Evolutionary conservation across 1,139 yeast genomes (phyloP), one percentile per base, ranked within the genome.

Genomic region (Hansenula lynferdii): DNA sequence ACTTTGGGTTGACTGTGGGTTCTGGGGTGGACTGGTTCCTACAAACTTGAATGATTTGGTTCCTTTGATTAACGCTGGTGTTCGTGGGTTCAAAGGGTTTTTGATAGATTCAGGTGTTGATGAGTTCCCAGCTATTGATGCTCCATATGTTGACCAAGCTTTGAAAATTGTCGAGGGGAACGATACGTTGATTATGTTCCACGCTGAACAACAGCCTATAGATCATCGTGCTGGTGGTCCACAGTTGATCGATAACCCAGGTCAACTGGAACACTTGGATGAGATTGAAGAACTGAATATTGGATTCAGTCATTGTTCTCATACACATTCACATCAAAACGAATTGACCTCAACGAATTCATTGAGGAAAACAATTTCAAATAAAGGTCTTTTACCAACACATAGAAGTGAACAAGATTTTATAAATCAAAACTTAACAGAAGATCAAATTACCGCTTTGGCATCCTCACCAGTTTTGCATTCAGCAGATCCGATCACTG

Each of bases 1-100:
- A 59, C 75, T 90, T 43, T 89, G 95, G 95, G 94, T 85, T 27
- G 96, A 90, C 56, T 89, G 85, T 11, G 97, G 89, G 0, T 89
- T 90, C 60, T 90, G 97, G 97, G 97, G 97, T 39, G 97, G 97
- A 0, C 65, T 89, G 47, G 75, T 90, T 28, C 97, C 97, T 5
- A 73, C 71, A 42, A 90, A 90, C 59, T 58, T 81, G 42, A 64
- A 72, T 11, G 80, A 85, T 48, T 68, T 89, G 48, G 67, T 73
- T 19, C 95, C 96, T 0, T 70, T 90, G 49, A 80, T 87, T 42
- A 62, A 77, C 41, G 81, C 85, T 54, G 97, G 97, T 33, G 96
- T 89, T 4, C 70, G 96, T 39, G 97, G 97, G 0, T 89, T 89
- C 65, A 89, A 89, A 58, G 92, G 95, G 26, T 90, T 90, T 53